Evolutionary conservation across 1,284 basidiomycete genomes (phyloP), one percentile per base, ranked within the genome.

Genomic region (Naganishia cerealis): DNA sequence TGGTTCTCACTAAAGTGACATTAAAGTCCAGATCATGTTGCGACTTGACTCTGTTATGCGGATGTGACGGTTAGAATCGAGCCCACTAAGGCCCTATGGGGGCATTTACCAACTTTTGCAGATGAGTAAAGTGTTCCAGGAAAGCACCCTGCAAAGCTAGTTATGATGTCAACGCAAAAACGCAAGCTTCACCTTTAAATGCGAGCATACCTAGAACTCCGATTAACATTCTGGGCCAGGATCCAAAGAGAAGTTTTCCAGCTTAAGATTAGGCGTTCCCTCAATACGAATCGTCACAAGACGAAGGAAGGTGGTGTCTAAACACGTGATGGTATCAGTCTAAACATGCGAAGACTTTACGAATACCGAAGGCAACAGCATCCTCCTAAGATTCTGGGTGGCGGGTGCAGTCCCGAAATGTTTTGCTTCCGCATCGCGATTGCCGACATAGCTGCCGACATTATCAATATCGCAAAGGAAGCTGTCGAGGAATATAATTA

Each of bases 141-240:
- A 97, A 98, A 5, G 94, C 93, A 63, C 94, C 95, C 80, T 97
- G 95, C 53, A 97, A 84, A 61, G 94, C 95, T 65, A 29, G 8
- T 26, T 54, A 6, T 42, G 9, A 50, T 50, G 61, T 53, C n/a
- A 38, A 29, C 33, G 21, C 1, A 38, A 13, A 40, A 40, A 40
- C n/a, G 33, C 24, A 61, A 15, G 24, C n/a, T 24, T 6, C 18
- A n/a, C 6, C 38, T 18, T 15, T 6, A 36, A 48, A 46, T 24
- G 21, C 33, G 36, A 68, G 46, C 75, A 26, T 69, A 75, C 75
- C 75, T n/a, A 76, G 68, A 18, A 76, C 75, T 42, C 75, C 75
- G 43, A 76, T 74, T 24, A 71, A 63, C 61, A 63, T 63, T 21
- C 13, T 63, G 50, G 8, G 24, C 9, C 26, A 15, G 33, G 15